A percentile compares a stretch with the other conserved stretches of the same genome.
Conservation (phyloP, 805 yeast genomes). For the Barnettozyma sp. region DNA sequence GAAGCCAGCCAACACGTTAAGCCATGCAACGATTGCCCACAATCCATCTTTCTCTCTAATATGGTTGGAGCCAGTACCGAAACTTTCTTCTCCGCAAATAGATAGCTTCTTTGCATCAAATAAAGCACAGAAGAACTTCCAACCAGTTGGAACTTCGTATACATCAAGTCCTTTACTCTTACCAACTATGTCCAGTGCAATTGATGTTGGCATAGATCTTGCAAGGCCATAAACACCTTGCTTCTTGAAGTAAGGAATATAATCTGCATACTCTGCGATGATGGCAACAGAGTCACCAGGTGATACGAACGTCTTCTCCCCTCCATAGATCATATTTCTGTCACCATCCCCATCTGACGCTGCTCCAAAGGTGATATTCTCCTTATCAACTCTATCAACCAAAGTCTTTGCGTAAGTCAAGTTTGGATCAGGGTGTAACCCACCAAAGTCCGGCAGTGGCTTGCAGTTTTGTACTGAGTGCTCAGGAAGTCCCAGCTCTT, state of each 20-base stretch:
- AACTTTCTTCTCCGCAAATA: slow-evolving; percentile 96
- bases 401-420: slow-evolving; percentile 86
- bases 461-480: slow-evolving; percentile 67
- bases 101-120: slow-evolving; percentile 90
- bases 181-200: slow-evolving; percentile 90
- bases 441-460: slow-evolving; percentile 92
- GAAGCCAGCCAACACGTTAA: slow-evolving; percentile 86
- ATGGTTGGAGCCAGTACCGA: slow-evolving; percentile 97
- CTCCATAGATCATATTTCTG: slow-evolving; percentile 97
- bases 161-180: slow-evolving; percentile 60
- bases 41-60: slow-evolving; percentile 96
- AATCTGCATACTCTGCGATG: slow-evolving; percentile 86
- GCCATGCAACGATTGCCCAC: slow-evolving; percentile 98
- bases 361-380: slow-evolving; percentile 87
- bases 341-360: slow-evolving; percentile 99
- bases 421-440: slow-evolving; percentile 97
- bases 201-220: slow-evolving; percentile 95
- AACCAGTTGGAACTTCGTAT: slow-evolving; percentile 97
- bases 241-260: slow-evolving; percentile 85
- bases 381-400: slow-evolving; percentile 78
- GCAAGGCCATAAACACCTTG: slow-evolving; percentile 90
- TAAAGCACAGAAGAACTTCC: slow-evolving; percentile 96
- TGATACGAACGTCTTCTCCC: slow-evolving; percentile 77
- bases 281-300: slow-evolving; percentile 99
- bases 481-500: slow-evolving; percentile 73